Conservation (phyloP, 352 stramenopile species). For the Globisporangium orthogonon region DNA sequence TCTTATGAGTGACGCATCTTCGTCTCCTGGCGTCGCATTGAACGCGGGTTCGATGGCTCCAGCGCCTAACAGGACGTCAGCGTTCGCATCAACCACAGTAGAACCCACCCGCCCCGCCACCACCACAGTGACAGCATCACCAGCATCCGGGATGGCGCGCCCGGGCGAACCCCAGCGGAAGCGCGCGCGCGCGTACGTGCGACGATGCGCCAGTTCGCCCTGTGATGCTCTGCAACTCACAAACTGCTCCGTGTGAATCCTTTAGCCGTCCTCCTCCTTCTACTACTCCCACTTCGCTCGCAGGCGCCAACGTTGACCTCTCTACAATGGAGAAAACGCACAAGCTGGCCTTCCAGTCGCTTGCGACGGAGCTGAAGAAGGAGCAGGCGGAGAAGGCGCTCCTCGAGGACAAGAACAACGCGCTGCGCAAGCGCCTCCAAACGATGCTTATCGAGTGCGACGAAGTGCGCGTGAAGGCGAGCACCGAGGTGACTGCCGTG, state of each 20-base stretch:
- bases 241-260: too few relatives aligned
- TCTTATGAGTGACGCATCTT: neutral
- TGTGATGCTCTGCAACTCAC: too few relatives aligned
- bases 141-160: neutral
- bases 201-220: too few relatives aligned
- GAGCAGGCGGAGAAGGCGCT: constrained; percentile 36
- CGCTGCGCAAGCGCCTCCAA: constrained; percentile 61
- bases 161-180: constrained; percentile 25
- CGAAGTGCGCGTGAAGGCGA: constrained; percentile 52
- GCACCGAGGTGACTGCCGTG: constrained; percentile 31
- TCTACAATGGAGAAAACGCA: constrained; percentile 26
- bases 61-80: neutral
- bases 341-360: constrained; percentile 33
- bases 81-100: neutral
- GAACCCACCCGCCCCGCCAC: too few relatives aligned
- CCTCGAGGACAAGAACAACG: constrained; percentile 63
- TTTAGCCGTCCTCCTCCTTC: too few relatives aligned
- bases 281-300: constrained; percentile 11
- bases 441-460: constrained; percentile 77
- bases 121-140: neutral
- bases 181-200: constrained; percentile 35
- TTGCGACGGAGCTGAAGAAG: constrained; percentile 55
- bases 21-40: neutral
- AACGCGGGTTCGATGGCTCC: neutral
- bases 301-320: constrained; percentile 8